phyloP scores from a whole-genome alignment of 164 flowering plant genomes.

The Santalum album region DNA sequence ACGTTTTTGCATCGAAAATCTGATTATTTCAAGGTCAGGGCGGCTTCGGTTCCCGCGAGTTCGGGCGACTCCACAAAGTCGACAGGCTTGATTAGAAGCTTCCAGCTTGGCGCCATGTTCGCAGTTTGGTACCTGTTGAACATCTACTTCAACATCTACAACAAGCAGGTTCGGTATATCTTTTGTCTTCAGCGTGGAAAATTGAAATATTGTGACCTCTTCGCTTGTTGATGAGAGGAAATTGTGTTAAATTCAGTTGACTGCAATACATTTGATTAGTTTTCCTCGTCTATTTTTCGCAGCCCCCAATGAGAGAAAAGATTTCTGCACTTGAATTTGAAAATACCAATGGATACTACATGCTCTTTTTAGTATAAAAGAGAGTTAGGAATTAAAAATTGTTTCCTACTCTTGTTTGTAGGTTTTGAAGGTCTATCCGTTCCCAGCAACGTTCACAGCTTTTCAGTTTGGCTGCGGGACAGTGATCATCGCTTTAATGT shows the following conservation, averaged over 20 bases:
- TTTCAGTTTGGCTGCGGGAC: constrained; percentile 45
- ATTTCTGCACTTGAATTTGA: neutral
- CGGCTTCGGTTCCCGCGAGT: constrained; percentile 19
- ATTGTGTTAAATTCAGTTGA: too few species aligned
- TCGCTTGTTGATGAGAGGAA: too few species aligned
- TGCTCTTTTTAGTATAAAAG: too few species aligned
- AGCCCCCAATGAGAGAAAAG: too few species aligned
- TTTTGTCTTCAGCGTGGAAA: neutral
- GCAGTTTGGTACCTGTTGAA: constrained; percentile 48
- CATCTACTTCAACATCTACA: constrained; percentile 56
- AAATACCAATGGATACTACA: too few species aligned
- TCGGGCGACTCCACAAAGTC: constrained; percentile 5
- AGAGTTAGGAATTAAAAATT: too few species aligned
- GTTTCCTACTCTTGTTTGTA: constrained; percentile 8
- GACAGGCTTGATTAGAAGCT: constrained; percentile 5
- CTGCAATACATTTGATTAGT: too few species aligned
- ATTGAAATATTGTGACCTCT: neutral
- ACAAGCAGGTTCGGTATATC: constrained; percentile 43
- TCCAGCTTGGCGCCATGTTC: constrained; percentile 41
- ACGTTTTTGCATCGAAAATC: neutral
- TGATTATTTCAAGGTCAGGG: constrained; percentile 8
- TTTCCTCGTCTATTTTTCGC: too few species aligned
- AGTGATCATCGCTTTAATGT: constrained; percentile 27
- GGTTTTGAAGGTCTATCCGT: constrained; percentile 50
- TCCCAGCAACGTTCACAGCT: constrained; percentile 45